A percentile compares a stretch with the other conserved stretches of the same genome.
Conservation (phyloP, 768 basidiomycete genomes). For the Mycena epipterygia region DNA sequence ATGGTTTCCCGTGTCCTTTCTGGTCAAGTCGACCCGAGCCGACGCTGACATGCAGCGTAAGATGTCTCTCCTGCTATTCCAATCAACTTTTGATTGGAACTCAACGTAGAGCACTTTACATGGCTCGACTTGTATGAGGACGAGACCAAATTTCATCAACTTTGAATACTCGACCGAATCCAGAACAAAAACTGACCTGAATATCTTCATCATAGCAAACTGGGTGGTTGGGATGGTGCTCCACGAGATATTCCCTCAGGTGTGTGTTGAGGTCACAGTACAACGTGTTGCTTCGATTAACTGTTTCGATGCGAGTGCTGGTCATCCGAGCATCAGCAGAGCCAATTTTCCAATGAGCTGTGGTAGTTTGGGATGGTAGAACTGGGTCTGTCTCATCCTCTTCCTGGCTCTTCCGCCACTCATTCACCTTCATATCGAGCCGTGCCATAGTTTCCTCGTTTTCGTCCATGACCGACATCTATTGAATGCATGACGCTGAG, state of each 20-base stretch:
- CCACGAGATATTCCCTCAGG: slow-evolving; percentile 3
- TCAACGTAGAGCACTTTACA: background rate
- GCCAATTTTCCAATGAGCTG: slow-evolving; percentile 12
- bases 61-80: background rate
- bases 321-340: slow-evolving; percentile 1
- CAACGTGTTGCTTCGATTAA: background rate
- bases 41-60: no score
- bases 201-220: background rate
- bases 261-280: slow-evolving; percentile 11
- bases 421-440: no score
- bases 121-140: background rate
- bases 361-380: background rate
- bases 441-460: slow-evolving; percentile 26
- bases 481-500: no score
- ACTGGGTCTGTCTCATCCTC: slow-evolving; percentile 2
- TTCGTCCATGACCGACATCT: slow-evolving; percentile 27
- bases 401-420: no score
- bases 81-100: background rate
- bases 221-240: background rate
- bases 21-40: no score
- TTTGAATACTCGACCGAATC: background rate
- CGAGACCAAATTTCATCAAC: background rate
- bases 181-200: background rate
- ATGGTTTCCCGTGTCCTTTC: no score
- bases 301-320: background rate